Percentiles rank a stretch among this genome's conserved stretches.
Conservation (phyloP, 2,329 filamentous ascomycete genomes). For the Fusarium torreyae region DNA sequence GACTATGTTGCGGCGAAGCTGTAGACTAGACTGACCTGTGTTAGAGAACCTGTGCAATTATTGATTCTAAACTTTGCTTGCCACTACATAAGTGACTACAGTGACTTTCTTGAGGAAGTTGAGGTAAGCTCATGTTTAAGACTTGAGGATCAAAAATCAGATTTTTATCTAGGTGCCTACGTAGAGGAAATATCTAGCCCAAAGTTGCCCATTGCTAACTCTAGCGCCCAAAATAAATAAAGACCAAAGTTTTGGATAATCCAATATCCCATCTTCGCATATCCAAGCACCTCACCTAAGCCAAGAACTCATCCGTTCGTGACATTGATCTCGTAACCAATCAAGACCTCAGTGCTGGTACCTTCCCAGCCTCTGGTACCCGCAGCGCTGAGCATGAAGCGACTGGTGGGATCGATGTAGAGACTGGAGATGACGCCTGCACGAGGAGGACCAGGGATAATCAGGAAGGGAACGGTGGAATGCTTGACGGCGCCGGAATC, state of each 20-base stretch:
- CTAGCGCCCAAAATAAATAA: conserved; percentile 8
- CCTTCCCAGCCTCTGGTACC: conserved; percentile 98
- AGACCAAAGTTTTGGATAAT: background rate
- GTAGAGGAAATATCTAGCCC: background rate
- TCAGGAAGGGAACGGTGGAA: conserved; percentile 92
- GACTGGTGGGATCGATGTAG: conserved; percentile 88
- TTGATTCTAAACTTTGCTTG: background rate
- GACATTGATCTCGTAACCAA: conserved; percentile 89
- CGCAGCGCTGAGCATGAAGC: conserved; percentile 92
- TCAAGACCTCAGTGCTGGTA: conserved; percentile 86
- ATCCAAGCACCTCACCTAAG: background rate
- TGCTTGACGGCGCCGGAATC: conserved; percentile 76
- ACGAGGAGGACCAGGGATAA: conserved; percentile 86
- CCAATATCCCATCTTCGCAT: background rate
- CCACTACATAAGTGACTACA: background rate
- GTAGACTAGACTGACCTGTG: background rate
- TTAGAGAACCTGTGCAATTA: conserved; percentile 5
- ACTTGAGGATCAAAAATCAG: background rate
- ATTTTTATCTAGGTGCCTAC: conserved; percentile 12
- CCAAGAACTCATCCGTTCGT: conserved; percentile 32
- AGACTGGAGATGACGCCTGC: conserved; percentile 90
- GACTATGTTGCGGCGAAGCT: background rate
- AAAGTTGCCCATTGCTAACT: conserved; percentile 1
- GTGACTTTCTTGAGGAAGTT: background rate
- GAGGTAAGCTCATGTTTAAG: background rate